These are phyloP conservation scores for Catharanthus roseus DNA, from an alignment of 257 asterid genomes.

Conservation along the genomic window DNA sequence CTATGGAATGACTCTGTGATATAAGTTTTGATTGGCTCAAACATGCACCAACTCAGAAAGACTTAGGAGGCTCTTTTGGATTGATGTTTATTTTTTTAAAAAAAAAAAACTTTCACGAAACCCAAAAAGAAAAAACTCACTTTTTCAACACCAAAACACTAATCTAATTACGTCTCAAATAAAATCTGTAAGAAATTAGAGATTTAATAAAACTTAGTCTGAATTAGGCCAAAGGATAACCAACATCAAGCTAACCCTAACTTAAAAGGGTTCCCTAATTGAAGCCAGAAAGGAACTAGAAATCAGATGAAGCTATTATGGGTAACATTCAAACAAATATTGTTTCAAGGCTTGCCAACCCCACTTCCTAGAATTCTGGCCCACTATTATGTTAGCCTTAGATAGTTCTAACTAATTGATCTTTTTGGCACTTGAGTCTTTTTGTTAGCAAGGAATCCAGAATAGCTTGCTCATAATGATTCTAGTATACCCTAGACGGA, in stretches of 20 bases:
- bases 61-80: too few relatives aligned
- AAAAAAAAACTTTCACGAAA: too few relatives aligned
- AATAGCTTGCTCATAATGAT: background rate
- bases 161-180: too few relatives aligned
- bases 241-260: background rate
- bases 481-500: background rate
- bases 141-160: too few relatives aligned
- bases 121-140: too few relatives aligned
- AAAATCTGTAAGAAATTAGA: too few relatives aligned
- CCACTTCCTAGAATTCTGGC: too few relatives aligned
- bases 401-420: background rate
- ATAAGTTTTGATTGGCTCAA: background rate
- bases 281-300: background rate
- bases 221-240: background rate
- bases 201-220: background rate
- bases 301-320: background rate
- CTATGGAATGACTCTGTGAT: too few relatives aligned
- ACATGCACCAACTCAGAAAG: too few relatives aligned
- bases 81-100: too few relatives aligned
- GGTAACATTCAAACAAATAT: too few relatives aligned
- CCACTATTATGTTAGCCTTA: background rate
- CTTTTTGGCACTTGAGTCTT: background rate
- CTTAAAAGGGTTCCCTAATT: background rate
- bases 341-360: too few relatives aligned
- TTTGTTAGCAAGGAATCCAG: background rate